phyloP scores from a whole-genome alignment of 2,329 filamentous ascomycete genomes.

The Ascochyta viciae-villosae region DNA sequence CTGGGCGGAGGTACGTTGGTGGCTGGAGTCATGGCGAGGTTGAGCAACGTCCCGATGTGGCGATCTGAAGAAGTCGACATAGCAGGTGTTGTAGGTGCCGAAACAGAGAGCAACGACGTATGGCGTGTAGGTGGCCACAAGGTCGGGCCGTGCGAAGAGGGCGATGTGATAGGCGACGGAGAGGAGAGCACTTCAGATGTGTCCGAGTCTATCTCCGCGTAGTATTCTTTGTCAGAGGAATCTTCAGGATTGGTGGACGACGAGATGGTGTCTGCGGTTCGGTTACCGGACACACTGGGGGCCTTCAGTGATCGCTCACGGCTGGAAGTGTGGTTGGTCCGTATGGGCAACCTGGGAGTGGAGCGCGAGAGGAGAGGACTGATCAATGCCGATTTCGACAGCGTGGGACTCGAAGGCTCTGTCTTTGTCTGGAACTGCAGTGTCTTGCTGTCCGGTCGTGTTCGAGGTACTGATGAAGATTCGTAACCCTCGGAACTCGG shows the following conservation, averaged over 20 bases:
- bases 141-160: constrained; percentile 26
- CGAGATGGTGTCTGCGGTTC: constrained; percentile 31
- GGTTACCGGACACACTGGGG: not conserved
- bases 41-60: constrained; percentile 29
- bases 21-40: constrained; percentile 36
- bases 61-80: constrained; percentile 23
- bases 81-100: constrained; percentile 38
- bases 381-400: constrained; percentile 24
- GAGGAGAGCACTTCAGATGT: constrained; percentile 43
- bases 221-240: constrained; percentile 44
- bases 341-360: constrained; percentile 16
- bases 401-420: constrained; percentile 28
- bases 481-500: constrained; percentile 39
- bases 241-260: constrained; percentile 39
- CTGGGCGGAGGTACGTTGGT: constrained; percentile 34
- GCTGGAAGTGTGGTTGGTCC: not conserved
- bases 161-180: constrained; percentile 40
- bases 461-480: constrained; percentile 17
- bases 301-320: constrained; percentile 3
- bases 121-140: constrained; percentile 38
- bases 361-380: constrained; percentile 27
- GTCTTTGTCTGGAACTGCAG: constrained; percentile 29
- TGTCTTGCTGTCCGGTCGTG: constrained; percentile 31
- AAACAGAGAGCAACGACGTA: constrained; percentile 32
- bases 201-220: constrained; percentile 41